These are phyloP conservation scores for Jamesozyma jinghongensis DNA, from an alignment of 805 yeast genomes.

Conservation along the genomic window DNA sequence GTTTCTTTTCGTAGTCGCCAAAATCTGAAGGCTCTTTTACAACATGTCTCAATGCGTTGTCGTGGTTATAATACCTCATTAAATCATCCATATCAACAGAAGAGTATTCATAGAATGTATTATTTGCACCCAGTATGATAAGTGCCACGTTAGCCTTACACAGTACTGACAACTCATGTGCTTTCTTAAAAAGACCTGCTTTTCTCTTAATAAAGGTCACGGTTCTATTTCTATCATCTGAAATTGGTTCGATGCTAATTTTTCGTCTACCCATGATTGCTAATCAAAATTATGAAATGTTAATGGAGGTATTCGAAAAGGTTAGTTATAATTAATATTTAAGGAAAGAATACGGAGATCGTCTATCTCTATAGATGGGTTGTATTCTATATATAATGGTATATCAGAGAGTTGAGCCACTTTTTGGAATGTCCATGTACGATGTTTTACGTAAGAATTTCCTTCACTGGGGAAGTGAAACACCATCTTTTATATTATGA, in stretches of 20 bases:
- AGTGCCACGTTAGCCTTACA: conserved; percentile 93
- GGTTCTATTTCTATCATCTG: conserved; percentile 68
- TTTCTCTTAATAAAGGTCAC: conserved; percentile 84
- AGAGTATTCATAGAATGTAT: conserved; percentile 76
- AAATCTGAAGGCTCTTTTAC: conserved; percentile 44
- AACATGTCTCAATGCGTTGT: conserved; percentile 7
- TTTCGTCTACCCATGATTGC: conserved; percentile 86
- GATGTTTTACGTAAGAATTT: too few species aligned
- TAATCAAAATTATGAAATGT: too few species aligned
- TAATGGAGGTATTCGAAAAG: too few species aligned
- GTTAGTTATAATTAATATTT: too few species aligned
- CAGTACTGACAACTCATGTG: conserved; percentile 60
- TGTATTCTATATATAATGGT: too few species aligned
- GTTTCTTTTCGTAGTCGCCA: conserved; percentile 44
- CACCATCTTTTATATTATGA: too few species aligned
- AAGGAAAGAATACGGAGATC: too few species aligned
- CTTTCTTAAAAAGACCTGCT: conserved; percentile 78
- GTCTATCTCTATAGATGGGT: too few species aligned
- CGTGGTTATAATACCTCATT: conserved; percentile 32
- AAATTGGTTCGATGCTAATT: conserved; percentile 83
- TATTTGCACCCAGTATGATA: conserved; percentile 72
- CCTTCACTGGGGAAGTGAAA: too few species aligned
- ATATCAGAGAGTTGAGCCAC: too few species aligned
- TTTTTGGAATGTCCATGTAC: too few species aligned
- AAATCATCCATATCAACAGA: conserved; percentile 55